Percentiles rank a stretch among this genome's conserved stretches.
phyloP scores from a whole-genome alignment of 345 rosid genomes.

The Erucastrum elatum region DNA sequence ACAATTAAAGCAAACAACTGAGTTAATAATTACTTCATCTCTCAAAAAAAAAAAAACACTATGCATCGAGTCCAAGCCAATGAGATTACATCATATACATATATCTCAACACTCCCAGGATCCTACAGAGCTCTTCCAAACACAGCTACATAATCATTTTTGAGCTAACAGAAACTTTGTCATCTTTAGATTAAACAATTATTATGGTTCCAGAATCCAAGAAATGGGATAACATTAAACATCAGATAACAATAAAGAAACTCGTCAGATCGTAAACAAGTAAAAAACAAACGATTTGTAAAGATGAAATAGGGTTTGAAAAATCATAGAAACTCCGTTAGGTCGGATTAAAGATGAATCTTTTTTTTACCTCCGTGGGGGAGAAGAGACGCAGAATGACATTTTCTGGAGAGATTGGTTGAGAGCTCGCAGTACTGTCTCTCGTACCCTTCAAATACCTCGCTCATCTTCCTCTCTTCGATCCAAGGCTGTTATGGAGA shows the following conservation, averaged over 20 bases:
- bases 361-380: conserved; percentile 48
- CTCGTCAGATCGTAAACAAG: not conserved
- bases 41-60: not conserved
- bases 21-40: too few species aligned
- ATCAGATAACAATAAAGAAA: not conserved
- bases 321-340: not conserved
- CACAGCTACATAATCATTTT: not conserved
- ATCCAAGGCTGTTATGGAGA: not conserved
- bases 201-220: not conserved
- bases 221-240: not conserved
- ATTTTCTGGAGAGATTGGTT: conserved; percentile 72
- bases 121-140: not conserved
- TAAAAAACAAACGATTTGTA: not conserved
- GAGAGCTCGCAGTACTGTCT: conserved; percentile 43
- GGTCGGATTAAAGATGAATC: not conserved
- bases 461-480: conserved; percentile 58
- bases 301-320: not conserved
- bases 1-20: not conserved
- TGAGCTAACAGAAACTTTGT: not conserved
- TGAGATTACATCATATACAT: not conserved
- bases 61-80: not conserved
- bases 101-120: not conserved
- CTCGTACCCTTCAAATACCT: conserved; percentile 57
- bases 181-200: not conserved
- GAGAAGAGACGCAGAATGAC: conserved; percentile 59